These are phyloP conservation scores for Metschnikowia picachoensis DNA, from an alignment of 805 yeast genomes.

Conservation along the genomic window DNA sequence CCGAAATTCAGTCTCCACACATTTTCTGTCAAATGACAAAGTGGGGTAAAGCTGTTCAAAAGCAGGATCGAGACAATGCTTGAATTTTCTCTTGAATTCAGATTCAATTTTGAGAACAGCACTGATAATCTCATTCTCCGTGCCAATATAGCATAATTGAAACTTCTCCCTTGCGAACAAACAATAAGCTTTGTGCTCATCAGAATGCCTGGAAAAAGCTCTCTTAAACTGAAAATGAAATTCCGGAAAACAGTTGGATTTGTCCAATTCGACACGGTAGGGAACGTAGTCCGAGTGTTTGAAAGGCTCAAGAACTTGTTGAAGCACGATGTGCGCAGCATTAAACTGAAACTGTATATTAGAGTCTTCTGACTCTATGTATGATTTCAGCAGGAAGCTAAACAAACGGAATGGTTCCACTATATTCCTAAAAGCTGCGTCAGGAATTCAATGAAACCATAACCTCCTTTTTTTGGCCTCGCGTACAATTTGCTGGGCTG, in stretches of 20 bases:
- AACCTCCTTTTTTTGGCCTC: no score
- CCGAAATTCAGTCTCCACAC: no score
- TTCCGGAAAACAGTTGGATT: background rate
- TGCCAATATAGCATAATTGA: background rate
- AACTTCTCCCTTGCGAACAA: background rate
- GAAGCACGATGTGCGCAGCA: background rate
- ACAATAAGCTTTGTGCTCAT: background rate
- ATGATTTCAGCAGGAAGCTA: no score
- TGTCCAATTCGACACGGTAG: background rate
- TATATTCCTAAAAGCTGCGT: no score
- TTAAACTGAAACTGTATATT: background rate
- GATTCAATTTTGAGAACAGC: background rate
- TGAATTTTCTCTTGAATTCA: background rate
- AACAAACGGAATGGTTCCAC: no score
- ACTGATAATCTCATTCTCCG: background rate
- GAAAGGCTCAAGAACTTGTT: background rate
- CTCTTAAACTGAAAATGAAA: slow-evolving; percentile 1
- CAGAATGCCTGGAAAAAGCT: background rate
- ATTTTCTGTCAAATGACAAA: no score
- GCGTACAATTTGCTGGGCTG: no score
- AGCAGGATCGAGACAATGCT: background rate
- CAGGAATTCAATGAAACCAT: no score
- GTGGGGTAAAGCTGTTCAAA: no score
- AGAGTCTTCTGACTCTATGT: no score
- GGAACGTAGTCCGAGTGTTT: background rate